A percentile compares a stretch with the other conserved stretches of the same genome.
phyloP scores from a whole-genome alignment of 495 filamentous ascomycete genomes.

The Trypethelium eluteriae region DNA sequence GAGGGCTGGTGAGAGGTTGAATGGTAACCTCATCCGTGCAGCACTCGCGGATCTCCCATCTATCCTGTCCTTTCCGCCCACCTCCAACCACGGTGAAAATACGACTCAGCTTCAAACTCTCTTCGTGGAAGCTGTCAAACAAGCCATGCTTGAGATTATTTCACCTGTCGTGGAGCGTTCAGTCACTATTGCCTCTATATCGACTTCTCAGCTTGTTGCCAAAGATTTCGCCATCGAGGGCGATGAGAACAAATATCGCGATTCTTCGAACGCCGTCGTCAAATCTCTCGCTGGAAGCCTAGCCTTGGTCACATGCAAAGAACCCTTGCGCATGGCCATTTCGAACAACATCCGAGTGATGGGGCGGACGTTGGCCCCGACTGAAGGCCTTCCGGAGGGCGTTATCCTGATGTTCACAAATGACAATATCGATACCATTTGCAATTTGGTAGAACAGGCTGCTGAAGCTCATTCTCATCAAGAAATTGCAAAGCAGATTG shows the following conservation, averaged over 20 bases:
- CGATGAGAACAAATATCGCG: slow-evolving; percentile 76
- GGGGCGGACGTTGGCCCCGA: slow-evolving; percentile 51
- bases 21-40: slow-evolving; percentile 52
- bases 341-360: slow-evolving; percentile 85
- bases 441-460: slow-evolving; percentile 83
- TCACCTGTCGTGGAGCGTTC: slow-evolving; percentile 94
- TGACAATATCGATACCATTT: slow-evolving; percentile 90
- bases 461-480: slow-evolving; percentile 86
- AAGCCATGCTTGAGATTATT: slow-evolving; percentile 89
- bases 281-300: slow-evolving; percentile 86
- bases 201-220: slow-evolving; percentile 81
- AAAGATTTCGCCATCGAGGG: slow-evolving; percentile 94
- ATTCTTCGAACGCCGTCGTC: slow-evolving; percentile 82
- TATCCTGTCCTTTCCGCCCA: slow-evolving; percentile 64
- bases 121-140: slow-evolving; percentile 71
- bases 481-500: slow-evolving; percentile 89
- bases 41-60: slow-evolving; percentile 71
- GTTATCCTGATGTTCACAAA: slow-evolving; percentile 95
- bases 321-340: slow-evolving; percentile 91
- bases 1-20: slow-evolving; percentile 36
- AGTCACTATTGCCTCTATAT: slow-evolving; percentile 94
- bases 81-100: slow-evolving; percentile 51
- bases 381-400: slow-evolving; percentile 76
- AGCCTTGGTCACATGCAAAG: slow-evolving; percentile 95
- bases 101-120: slow-evolving; percentile 62